Evolutionary conservation across 768 basidiomycete genomes (phyloP).

Genomic region (Panus rudis): DNA sequence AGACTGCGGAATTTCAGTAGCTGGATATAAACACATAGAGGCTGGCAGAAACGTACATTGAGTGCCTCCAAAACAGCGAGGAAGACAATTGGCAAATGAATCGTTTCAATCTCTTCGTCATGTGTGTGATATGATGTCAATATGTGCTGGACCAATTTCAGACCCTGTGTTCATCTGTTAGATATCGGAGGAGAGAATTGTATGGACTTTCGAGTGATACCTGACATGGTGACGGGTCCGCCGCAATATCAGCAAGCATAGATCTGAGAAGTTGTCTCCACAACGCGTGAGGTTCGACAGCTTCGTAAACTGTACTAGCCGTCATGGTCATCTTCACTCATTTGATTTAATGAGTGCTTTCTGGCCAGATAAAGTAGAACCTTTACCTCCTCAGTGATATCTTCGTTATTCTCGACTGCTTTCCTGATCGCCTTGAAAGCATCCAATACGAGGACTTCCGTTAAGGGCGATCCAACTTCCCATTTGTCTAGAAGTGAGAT

Average conservation of each 20-base stretch:
- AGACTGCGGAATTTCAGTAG: neutral
- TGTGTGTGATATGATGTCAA: slow-evolving; percentile 65
- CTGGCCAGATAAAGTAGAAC: neutral
- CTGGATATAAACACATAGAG: neutral
- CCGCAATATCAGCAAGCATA: slow-evolving; percentile 48
- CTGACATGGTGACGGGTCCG: slow-evolving; percentile 38
- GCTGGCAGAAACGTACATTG: slow-evolving; percentile 36
- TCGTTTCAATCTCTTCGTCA: slow-evolving; percentile 79
- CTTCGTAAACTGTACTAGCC: slow-evolving; percentile 83
- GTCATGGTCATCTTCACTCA: slow-evolving; percentile 61
- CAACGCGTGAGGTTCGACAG: slow-evolving; percentile 80
- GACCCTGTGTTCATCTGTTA: slow-evolving; percentile 37
- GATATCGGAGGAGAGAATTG: slow-evolving; percentile 1
- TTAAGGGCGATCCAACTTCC: slow-evolving; percentile 84
- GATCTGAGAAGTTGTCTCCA: slow-evolving; percentile 72
- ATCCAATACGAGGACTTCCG: slow-evolving; percentile 73
- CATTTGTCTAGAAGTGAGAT: slow-evolving; percentile 94
- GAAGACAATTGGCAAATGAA: slow-evolving; percentile 79
- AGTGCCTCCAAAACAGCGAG: slow-evolving; percentile 58
- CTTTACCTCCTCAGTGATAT: slow-evolving; percentile 57
- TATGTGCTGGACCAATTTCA: slow-evolving; percentile 65
- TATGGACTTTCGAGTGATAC: slow-evolving; percentile 31
- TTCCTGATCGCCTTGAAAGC: slow-evolving; percentile 66
- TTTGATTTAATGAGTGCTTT: neutral
- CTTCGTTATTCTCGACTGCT: slow-evolving; percentile 43